phyloP scores from a whole-genome alignment of 2,329 filamentous ascomycete genomes.

The Incumbomyces lentus region DNA sequence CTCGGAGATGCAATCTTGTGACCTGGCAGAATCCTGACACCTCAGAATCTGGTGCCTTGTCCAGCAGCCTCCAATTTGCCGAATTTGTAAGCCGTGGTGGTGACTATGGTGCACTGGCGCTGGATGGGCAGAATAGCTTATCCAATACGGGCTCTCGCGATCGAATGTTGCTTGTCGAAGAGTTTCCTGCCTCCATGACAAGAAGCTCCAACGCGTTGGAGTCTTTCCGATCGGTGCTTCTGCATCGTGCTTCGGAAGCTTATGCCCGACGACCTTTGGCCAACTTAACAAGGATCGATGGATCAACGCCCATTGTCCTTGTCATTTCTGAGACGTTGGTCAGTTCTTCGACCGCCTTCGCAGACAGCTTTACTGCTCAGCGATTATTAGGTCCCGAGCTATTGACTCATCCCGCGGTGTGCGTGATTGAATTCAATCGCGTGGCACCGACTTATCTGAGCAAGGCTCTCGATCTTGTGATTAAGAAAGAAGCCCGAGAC shows the following conservation, averaged over 20 bases:
- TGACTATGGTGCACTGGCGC: slow-evolving; percentile 64
- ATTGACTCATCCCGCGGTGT: slow-evolving; percentile 65
- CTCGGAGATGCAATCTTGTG: slow-evolving; percentile 65
- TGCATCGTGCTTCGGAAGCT: slow-evolving; percentile 56
- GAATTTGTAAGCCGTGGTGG: slow-evolving; percentile 79
- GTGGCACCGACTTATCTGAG: slow-evolving; percentile 76
- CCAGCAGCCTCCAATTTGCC: slow-evolving; percentile 59
- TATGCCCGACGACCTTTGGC: slow-evolving; percentile 39
- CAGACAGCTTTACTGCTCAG: slow-evolving; percentile 89
- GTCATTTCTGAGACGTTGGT: slow-evolving; percentile 84
- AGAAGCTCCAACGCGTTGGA: slow-evolving; percentile 53
- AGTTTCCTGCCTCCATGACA: slow-evolving; percentile 68
- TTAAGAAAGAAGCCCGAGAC: slow-evolving; percentile 73
- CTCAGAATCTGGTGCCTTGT: slow-evolving; percentile 55
- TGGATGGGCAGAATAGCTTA: slow-evolving; percentile 12
- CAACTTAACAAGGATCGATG: slow-evolving; percentile 22
- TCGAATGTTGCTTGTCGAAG: slow-evolving; percentile 63
- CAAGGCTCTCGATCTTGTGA: slow-evolving; percentile 71
- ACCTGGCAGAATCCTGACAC: slow-evolving; percentile 83
- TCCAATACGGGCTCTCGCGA: slow-evolving; percentile 23
- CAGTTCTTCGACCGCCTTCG: slow-evolving; percentile 71
- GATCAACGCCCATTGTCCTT: slow-evolving; percentile 67
- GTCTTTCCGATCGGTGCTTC: slow-evolving; percentile 64
- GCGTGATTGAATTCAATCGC: slow-evolving; percentile 82
- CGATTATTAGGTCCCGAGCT: slow-evolving; percentile 80